A percentile compares a stretch with the other conserved stretches of the same genome.
Conservation (phyloP, 805 yeast species). For the Candida corydali region DNA sequence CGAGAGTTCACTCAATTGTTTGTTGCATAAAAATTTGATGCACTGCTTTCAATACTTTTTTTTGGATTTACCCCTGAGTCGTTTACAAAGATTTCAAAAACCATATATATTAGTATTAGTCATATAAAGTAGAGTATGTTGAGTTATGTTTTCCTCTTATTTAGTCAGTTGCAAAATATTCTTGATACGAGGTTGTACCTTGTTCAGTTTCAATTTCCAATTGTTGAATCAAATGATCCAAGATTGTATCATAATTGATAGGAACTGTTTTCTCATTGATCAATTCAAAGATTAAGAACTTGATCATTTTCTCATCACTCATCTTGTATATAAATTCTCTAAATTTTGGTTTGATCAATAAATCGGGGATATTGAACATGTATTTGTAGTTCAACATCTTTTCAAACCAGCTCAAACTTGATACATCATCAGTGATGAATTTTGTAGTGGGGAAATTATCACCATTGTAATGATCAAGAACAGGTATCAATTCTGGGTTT, state of each 20-base stretch:
- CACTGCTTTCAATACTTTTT: no score
- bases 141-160: no score
- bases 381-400: slow-evolving; percentile 3
- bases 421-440: not conserved
- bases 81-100: no score
- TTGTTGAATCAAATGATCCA: slow-evolving; percentile 2
- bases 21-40: no score
- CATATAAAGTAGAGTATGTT: no score
- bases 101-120: no score
- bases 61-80: no score
- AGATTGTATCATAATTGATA: slow-evolving; percentile 3
- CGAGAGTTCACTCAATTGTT: no score
- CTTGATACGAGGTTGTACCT: slow-evolving; percentile 3
- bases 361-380: slow-evolving; percentile 2
- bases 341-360: not conserved
- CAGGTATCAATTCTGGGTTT: not conserved
- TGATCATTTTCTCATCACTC: slow-evolving; percentile 3
- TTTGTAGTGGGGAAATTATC: slow-evolving; percentile 4
- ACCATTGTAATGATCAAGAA: not conserved
- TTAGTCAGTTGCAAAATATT: slow-evolving; percentile 2
- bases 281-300: not conserved
- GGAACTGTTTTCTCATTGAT: not conserved
- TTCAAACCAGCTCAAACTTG: slow-evolving; percentile 4
- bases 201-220: slow-evolving; percentile 2
- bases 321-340: not conserved